Evolutionary conservation across 2,329 filamentous ascomycete genomes (phyloP), one percentile per base, ranked within the genome.

Genomic region (Fusarium piperis): DNA sequence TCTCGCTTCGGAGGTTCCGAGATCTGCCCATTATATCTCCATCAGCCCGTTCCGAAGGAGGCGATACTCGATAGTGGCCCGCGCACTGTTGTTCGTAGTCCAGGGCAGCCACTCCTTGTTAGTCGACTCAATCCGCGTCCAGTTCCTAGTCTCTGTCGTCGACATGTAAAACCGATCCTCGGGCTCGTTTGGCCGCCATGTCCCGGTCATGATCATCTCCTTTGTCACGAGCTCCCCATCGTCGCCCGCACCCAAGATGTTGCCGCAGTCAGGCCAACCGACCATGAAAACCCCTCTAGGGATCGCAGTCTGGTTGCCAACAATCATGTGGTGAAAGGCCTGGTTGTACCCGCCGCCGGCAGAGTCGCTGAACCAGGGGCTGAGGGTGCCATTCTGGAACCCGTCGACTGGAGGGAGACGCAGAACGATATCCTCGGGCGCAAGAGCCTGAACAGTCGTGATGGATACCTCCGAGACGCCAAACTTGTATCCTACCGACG

Each of bases 401-500:
- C 39, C 48, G 7, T 53, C 48, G 30, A 53, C 18, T n/a, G 28
- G 28, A 20, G 28, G 48, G 18, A 33, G 48, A 10, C 28, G 28
- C 1, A 33, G 16, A 8, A 20, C 7, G 12, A 32, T 33, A 30
- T 20, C 32, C 1, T 32, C 16, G 12, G 30, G 28, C n/a, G 13
- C 33, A 38, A 20, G 18, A 16, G n/a, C 48, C 32, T 20, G 26
- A 1, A 38, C n/a, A 5, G 8, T 46, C 4, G 39, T n/a, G 30
- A 41, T 20, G 6, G 36, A 15, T 8, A 35, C 48, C 26, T 59
- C 41, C 11, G 53, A 38, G 23, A 68, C 39, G 13, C 57, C 52
- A 13, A 68, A 68, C n/a, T 68, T 68, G 20, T 68, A 68, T 7
- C 62, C 58, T 23, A 68, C 41, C 4, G 65, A 68, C 2, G 62